Evolutionary conservation across 257 asterid genomes (phyloP).

Genomic region (Ballota nigra): DNA sequence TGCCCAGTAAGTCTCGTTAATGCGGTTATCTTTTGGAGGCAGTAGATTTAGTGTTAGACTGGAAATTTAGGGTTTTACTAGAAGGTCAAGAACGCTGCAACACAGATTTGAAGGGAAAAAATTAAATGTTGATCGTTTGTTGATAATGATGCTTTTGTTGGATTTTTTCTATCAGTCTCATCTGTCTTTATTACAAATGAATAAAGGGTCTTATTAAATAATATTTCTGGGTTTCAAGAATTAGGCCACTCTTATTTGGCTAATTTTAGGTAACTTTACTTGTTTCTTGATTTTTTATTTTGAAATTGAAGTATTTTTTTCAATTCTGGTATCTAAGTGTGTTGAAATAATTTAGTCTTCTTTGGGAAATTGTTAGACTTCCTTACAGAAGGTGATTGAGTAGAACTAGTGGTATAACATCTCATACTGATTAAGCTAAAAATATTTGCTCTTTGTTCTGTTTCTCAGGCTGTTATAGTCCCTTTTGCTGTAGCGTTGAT

Average conservation of each 20-base stretch:
- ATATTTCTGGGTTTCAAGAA: constrained; percentile 1
- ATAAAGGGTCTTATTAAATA: constrained; percentile 23
- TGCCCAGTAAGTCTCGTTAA: constrained; percentile 13
- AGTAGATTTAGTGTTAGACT: constrained; percentile 28
- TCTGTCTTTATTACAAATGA: constrained; percentile 1
- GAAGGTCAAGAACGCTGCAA: constrained; percentile 1
- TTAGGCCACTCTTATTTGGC: constrained; percentile 16
- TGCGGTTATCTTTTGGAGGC: constrained; percentile 29
- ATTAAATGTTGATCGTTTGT: constrained; percentile 21
- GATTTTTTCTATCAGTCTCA: constrained; percentile 18
- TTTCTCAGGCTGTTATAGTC: too few species aligned
- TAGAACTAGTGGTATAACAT: too few species aligned
- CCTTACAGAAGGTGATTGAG: too few species aligned
- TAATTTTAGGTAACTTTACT: not conserved
- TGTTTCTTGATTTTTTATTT: constrained; percentile 21
- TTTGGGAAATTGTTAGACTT: not conserved
- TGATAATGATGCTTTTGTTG: constrained; percentile 29
- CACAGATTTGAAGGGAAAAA: constrained; percentile 30
- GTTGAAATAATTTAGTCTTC: not conserved
- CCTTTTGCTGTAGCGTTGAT: not conserved
- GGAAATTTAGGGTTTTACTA: constrained; percentile 30
- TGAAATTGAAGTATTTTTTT: constrained; percentile 11
- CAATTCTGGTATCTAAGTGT: not conserved
- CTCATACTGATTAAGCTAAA: too few species aligned
- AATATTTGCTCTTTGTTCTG: too few species aligned